Conservation (phyloP, 2,329 filamentous ascomycete genomes). For the Aspergillus fumigatiaffinis region DNA sequence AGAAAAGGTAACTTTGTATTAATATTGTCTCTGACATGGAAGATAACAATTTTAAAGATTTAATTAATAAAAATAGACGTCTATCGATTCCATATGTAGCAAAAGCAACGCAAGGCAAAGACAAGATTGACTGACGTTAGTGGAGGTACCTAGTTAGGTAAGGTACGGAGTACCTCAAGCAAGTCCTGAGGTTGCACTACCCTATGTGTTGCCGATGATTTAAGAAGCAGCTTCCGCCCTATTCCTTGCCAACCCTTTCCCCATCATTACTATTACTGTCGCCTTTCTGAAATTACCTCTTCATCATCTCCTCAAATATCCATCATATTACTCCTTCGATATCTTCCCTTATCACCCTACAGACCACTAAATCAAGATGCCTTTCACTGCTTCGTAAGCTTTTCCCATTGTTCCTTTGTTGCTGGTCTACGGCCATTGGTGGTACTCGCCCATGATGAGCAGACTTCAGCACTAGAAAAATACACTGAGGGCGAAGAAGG, state of each 20-base stretch:
- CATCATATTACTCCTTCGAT: constrained; percentile 23
- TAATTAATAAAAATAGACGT: neutral
- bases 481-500: neutral
- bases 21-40: neutral
- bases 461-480: neutral
- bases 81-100: neutral
- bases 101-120: neutral
- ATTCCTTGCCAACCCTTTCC: neutral
- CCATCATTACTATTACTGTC: constrained; percentile 5
- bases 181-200: neutral
- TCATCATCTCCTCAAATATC: neutral
- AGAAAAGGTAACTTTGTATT: neutral
- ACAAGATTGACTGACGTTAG: neutral
- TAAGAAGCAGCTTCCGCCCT: constrained; percentile 1
- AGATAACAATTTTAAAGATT: neutral
- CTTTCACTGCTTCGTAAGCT: constrained; percentile 50
- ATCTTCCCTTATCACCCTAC: neutral
- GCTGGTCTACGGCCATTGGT: neutral
- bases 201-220: constrained; percentile 4
- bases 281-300: constrained; percentile 5
- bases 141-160: neutral
- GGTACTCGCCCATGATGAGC: neutral
- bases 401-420: neutral
- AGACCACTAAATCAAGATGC: constrained; percentile 33
- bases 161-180: neutral